Evolutionary conservation across 2,329 filamentous ascomycete species (phyloP).

Genomic region (Chaetomiaceae sp.): DNA sequence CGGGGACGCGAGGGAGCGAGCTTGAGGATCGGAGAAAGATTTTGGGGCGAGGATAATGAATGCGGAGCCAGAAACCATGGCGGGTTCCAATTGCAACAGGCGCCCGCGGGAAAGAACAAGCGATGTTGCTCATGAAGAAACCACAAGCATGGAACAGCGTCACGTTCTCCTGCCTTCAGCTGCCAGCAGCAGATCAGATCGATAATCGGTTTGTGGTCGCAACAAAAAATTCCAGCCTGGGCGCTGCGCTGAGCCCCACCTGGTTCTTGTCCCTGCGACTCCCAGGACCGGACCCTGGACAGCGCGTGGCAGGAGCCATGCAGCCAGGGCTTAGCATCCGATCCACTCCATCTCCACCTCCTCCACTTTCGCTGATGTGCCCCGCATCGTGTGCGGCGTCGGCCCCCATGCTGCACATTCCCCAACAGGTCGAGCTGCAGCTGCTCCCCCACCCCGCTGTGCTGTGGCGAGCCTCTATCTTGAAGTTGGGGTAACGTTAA

Average conservation of each 20-base stretch:
- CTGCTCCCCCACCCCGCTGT: background rate
- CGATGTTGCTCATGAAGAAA: slow-evolving; percentile 14
- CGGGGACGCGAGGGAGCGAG: background rate
- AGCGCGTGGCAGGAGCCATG: slow-evolving; percentile 3
- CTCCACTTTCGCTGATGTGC: background rate
- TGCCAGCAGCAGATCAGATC: too few species aligned
- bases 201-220: slow-evolving; percentile 2
- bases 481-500: too few species aligned
- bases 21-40: background rate
- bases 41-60: slow-evolving; percentile 1
- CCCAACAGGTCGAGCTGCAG: background rate
- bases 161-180: background rate
- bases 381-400: background rate
- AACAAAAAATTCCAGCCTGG: slow-evolving; percentile 18
- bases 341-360: background rate
- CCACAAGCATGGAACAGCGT: too few species aligned
- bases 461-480: too few species aligned
- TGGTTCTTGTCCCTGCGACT: too few species aligned
- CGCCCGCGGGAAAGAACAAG: slow-evolving; percentile 21
- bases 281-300: background rate
- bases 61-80: slow-evolving; percentile 14
- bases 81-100: slow-evolving; percentile 13
- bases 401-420: background rate
- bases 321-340: background rate
- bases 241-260: slow-evolving; percentile 12